A percentile compares a stretch with the other conserved stretches of the same genome.
These are phyloP conservation scores for Trichophyton simii DNA, from an alignment of 2,329 filamentous ascomycete species.

Conservation along the genomic window DNA sequence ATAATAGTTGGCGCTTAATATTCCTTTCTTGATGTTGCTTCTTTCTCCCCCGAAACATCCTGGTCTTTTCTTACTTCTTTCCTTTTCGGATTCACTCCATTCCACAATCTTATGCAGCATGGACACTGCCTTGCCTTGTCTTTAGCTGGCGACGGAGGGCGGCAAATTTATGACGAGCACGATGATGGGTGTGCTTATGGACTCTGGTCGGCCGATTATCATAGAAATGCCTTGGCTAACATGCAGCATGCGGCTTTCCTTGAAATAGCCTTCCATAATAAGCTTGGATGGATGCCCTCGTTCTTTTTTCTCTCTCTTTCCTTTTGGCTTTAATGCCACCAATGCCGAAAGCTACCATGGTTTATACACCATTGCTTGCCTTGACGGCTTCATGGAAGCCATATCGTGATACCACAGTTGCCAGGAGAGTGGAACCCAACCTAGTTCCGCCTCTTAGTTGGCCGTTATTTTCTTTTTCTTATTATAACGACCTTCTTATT, in stretches of 20 bases:
- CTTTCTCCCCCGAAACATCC: not conserved
- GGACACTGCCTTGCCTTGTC: not conserved
- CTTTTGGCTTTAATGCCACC: not conserved
- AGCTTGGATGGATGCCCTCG: not conserved
- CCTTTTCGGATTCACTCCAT: not conserved
- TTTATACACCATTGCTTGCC: not conserved
- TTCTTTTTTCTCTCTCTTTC: not conserved
- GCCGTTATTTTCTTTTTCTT: not conserved
- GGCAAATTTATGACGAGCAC: not conserved
- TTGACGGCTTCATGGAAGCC: slow-evolving; percentile 3
- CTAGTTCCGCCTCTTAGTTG: not conserved
- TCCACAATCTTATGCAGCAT: not conserved
- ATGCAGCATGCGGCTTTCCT: not conserved
- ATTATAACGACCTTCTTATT: not conserved
- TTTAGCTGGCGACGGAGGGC: not conserved
- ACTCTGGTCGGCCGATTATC: not conserved
- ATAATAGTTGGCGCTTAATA: slow-evolving; percentile 3
- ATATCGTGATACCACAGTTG: not conserved
- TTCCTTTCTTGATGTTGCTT: not conserved
- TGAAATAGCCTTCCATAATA: not conserved
- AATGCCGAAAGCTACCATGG: not conserved
- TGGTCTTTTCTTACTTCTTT: not conserved
- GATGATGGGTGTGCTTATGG: not conserved
- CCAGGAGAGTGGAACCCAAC: slow-evolving; percentile 2
- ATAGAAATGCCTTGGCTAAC: not conserved